Evolutionary conservation across 2,329 filamentous ascomycete species (phyloP), one percentile per base, ranked within the genome.

Genomic region (Sclerotinia trifoliorum): DNA sequence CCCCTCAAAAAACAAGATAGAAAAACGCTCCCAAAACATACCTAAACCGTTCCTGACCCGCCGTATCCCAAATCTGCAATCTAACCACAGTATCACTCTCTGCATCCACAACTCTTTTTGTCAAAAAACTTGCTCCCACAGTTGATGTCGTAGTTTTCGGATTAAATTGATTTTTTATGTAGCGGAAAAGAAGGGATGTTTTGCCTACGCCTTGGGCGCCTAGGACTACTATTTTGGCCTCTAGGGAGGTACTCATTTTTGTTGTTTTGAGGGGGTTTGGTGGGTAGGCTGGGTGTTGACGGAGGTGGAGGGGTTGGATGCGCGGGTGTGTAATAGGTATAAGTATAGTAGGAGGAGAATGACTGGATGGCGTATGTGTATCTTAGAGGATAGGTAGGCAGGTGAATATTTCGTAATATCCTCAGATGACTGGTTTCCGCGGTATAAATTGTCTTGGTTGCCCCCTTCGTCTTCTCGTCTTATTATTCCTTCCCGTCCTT

Each of bases 41-140:
- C 76, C 94, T 88, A 79, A 98, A 99, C 68, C 94, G 88, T 82
- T 99, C 94, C 78, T 99, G 94, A 70, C 94, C 94, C 68, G 94
- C 88, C 83, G 94, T 97, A 78, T 97, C 94, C 94, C 94, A 97
- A 73, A 97, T 96, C 77, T 97, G 94, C 49, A 97, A 83, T n/a
- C 94, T 88, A 48, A 97, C 93, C 32, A 91, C 84, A 1, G 93
- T 95, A 75, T 94, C 92, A 29, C 90, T 92, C 78, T 97, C 92
- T 70, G 87, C 88, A 80, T 97, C 94, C 73, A 91, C 84, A 70
- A 93, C 89, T 76, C 89, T 87, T 80, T 93, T 93, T 55, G 91
- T 91, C 78, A 93, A 83, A 79, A 93, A 93, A 77, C 88, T 91
- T 39, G 91, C 91, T 77, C 91, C 91, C 69, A 94, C 88, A n/a